phyloP scores from a whole-genome alignment of 2,329 filamentous ascomycete genomes.

The Talaromyces sp. region DNA sequence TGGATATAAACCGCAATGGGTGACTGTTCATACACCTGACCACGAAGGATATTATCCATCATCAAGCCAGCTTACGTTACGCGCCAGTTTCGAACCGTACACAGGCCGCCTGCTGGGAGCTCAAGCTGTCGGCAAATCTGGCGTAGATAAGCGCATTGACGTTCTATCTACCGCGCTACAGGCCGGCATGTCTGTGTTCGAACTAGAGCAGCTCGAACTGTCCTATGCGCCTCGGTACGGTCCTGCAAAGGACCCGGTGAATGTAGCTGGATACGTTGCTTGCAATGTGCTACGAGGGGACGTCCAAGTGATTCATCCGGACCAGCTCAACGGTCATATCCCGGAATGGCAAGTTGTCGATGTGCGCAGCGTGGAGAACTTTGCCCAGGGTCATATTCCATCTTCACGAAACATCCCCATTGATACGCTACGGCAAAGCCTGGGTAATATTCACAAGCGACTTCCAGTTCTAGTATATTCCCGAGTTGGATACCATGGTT shows the following conservation, averaged over 20 bases:
- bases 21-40: slow-evolving; percentile 2
- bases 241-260: slow-evolving; percentile 1
- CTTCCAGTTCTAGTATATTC: slow-evolving; percentile 1
- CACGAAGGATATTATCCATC: slow-evolving; percentile 6
- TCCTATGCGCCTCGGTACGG: slow-evolving; percentile 7
- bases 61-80: slow-evolving; percentile 2
- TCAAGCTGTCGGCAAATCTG: slow-evolving; percentile 4
- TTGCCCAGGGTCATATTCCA: background rate
- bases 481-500: slow-evolving; percentile 1
- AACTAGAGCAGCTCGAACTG: slow-evolving; percentile 8
- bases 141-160: slow-evolving; percentile 5
- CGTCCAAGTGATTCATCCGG: background rate
- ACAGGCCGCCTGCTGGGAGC: slow-evolving; percentile 3
- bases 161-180: slow-evolving; percentile 6
- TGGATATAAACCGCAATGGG: slow-evolving; percentile 6
- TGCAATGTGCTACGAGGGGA: background rate
- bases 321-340: background rate
- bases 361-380: background rate
- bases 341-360: slow-evolving; percentile 4
- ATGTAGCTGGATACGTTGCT: slow-evolving; percentile 2
- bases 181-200: slow-evolving; percentile 7
- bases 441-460: background rate
- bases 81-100: slow-evolving; percentile 2
- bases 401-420: background rate
- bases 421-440: background rate